A percentile compares a stretch with the other conserved stretches of the same genome.
phyloP scores from a whole-genome alignment of 371 early-diverging fungal genomes.

The Mucor lusitanicus region DNA sequence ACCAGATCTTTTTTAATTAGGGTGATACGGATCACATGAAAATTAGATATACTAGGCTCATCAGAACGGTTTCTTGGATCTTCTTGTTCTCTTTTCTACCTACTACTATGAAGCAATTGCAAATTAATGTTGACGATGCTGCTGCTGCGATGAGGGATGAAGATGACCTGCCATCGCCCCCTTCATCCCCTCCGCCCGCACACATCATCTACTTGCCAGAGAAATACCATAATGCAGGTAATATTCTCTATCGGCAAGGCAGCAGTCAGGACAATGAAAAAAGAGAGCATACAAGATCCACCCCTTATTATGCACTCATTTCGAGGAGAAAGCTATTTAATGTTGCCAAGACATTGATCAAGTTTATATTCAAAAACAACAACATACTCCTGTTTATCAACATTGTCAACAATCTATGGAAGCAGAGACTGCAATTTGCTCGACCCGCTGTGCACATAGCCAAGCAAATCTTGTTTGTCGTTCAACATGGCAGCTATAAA shows the following conservation, averaged over 20 bases:
- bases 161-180: background rate
- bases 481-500: background rate
- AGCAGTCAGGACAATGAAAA: background rate
- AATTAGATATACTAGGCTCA: background rate
- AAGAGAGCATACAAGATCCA: background rate
- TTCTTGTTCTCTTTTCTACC: background rate
- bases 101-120: background rate
- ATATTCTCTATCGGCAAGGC: background rate
- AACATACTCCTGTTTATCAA: slow-evolving; percentile 6
- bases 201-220: background rate
- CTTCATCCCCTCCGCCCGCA: background rate
- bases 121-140: background rate
- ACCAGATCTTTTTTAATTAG: background rate
- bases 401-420: slow-evolving; percentile 8
- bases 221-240: background rate
- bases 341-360: slow-evolving; percentile 6
- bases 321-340: background rate
- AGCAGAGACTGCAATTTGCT: background rate
- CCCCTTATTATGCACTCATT: background rate
- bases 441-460: background rate
- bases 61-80: background rate
- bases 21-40: background rate
- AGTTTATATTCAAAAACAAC: slow-evolving; percentile 8
- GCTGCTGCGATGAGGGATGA: background rate
- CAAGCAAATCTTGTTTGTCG: background rate